These are phyloP conservation scores for Fusarium chuoi DNA, from an alignment of 2,329 filamentous ascomycete genomes.

Conservation along the genomic window DNA sequence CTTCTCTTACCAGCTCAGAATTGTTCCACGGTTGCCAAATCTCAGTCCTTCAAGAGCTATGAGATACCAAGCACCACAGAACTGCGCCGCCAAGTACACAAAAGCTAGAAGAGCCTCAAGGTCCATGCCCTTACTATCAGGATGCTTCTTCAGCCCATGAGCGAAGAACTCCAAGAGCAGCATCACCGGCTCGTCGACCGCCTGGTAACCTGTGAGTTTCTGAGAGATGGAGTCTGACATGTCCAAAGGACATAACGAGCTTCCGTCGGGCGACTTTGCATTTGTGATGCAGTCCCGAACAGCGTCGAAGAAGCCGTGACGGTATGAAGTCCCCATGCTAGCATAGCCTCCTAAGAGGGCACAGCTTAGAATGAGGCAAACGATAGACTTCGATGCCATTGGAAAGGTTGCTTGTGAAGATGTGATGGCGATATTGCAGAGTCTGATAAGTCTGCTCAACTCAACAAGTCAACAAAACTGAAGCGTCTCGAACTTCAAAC, in stretches of 20 bases:
- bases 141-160: constrained; percentile 21
- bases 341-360: constrained; percentile 34
- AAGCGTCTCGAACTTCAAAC: not conserved
- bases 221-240: constrained; percentile 10
- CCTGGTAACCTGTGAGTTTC: not conserved
- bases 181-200: constrained; percentile 12
- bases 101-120: constrained; percentile 30
- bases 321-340: constrained; percentile 26
- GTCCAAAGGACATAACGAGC: constrained; percentile 10
- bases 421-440: not conserved
- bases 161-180: constrained; percentile 35
- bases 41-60: constrained; percentile 32
- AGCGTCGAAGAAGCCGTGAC: constrained; percentile 34
- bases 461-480: not conserved
- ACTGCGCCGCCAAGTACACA: constrained; percentile 34
- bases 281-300: constrained; percentile 7
- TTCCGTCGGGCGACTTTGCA: not conserved
- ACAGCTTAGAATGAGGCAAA: constrained; percentile 24
- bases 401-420: not conserved
- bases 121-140: not conserved
- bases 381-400: not conserved
- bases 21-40: constrained; percentile 18
- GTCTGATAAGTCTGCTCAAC: not conserved
- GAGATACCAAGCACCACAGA: constrained; percentile 35
- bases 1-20: constrained; percentile 29